Evolutionary conservation across 139 green algal species (phyloP), one percentile per base, ranked within the genome.

Genomic region (Edaphochlamys debaryana): DNA sequence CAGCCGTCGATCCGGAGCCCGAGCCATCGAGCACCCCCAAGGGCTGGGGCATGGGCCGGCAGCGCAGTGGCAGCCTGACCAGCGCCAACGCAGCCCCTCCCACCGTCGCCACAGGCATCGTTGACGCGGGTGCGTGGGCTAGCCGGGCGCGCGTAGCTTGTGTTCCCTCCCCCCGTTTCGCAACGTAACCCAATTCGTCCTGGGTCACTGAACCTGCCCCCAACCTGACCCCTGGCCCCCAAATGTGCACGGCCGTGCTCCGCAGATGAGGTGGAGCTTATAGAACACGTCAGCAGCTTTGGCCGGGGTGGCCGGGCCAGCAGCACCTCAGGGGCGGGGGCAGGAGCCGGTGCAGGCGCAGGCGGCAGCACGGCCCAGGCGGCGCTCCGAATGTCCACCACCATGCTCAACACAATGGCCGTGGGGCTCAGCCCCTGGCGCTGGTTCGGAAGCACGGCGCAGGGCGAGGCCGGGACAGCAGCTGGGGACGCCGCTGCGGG

Each of bases 401-500:
- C 22, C 37, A 38, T 80, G 17, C n/a, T 81, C 3, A 81, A 42
- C 5, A 60, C 75, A 0, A 45, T 81, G 40, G 41, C 38, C 0
- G 75, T 81, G 75, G 75, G 75, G 19, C 75, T 83, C 25, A 83
- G 63, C 45, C 77, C 77, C 34, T 83, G 77, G 77, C 63, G 64
- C 63, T 83, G 77, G 77, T 83, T 83, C 32, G 62, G 75, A n/a
- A 41, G 64, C 64, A 69, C n/a, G 38, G 52, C 30, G 23, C 58
- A 8, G 66, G 66, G 36, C 30, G 56, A 8, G 36, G 27, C 22
- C n/a, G 22, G 1, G 23, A 36, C 7, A 29, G 52, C 29, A 20
- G 74, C 30, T 36, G 36, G 25, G 45, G 73, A 36, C 56, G 73
- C 54, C 56, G 54, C n/a, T n/a, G n/a, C n/a, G n/a, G n/a, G n/a